Percentiles rank a stretch among this genome's conserved stretches.
These are phyloP conservation scores for Zanthoxylum bungeanum DNA, from an alignment of 345 rosid genomes.

Conservation along the genomic window DNA sequence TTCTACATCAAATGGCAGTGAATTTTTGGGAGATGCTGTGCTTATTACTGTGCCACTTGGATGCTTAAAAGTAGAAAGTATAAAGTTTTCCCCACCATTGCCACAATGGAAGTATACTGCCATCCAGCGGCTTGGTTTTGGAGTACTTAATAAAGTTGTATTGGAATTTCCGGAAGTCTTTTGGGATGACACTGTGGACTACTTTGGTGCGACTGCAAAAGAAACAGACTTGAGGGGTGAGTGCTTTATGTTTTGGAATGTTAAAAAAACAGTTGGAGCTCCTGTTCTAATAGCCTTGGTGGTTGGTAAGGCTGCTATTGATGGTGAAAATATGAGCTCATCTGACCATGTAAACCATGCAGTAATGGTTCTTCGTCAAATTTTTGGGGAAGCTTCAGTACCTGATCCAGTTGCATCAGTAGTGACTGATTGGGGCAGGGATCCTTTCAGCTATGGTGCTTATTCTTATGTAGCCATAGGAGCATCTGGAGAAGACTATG, in stretches of 20 bases:
- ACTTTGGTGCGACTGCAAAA: slow-evolving; percentile 98
- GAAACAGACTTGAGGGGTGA: slow-evolving; percentile 84
- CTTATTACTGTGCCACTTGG: slow-evolving; percentile 97
- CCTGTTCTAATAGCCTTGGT: slow-evolving; percentile 97
- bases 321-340: slow-evolving; percentile 60
- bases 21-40: slow-evolving; percentile 86
- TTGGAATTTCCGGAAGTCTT: slow-evolving; percentile 85
- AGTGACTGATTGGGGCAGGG: slow-evolving; percentile 99
- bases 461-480: slow-evolving; percentile 99
- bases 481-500: slow-evolving; percentile 99
- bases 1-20: slow-evolving; percentile 72
- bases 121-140: slow-evolving; percentile 92
- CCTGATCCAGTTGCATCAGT: slow-evolving; percentile 97
- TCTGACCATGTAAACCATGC: slow-evolving; percentile 89
- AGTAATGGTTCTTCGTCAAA: slow-evolving; percentile 82
- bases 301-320: slow-evolving; percentile 96
- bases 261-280: slow-evolving; percentile 92
- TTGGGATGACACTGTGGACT: slow-evolving; percentile 98
- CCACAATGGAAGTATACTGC: slow-evolving; percentile 92
- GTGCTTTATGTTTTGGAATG: slow-evolving; percentile 99
- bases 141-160: slow-evolving; percentile 95
- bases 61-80: slow-evolving; percentile 91
- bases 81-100: slow-evolving; percentile 82
- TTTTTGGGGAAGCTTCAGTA: slow-evolving; percentile 83
- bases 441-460: slow-evolving; percentile 98